phyloP scores from a whole-genome alignment of 106 monocot genomes.

The Allium sativum region DNA sequence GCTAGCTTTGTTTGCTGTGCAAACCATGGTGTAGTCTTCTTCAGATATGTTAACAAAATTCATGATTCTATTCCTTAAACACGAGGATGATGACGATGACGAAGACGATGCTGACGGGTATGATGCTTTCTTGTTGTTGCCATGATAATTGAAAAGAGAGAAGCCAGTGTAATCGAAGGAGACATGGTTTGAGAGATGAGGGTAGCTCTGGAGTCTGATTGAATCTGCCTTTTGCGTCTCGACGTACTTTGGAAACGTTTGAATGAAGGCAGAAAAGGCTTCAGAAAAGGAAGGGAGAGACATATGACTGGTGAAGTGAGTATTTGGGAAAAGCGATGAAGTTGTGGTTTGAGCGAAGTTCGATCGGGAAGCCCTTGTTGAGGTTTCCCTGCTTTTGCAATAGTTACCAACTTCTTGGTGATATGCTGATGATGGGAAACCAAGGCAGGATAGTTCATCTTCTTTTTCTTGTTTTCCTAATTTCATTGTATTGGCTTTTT shows the following conservation, averaged over 20 bases:
- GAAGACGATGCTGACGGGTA: constrained; percentile 33
- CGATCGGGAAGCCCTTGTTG: constrained; percentile 22
- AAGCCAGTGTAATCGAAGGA: constrained; percentile 72
- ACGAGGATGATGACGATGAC: constrained; percentile 16
- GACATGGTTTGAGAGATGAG: constrained; percentile 43
- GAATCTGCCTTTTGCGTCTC: constrained; percentile 33
- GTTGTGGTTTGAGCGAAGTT: constrained; percentile 36
- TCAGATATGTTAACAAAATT: constrained; percentile 34
- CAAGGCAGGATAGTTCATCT: too few species aligned
- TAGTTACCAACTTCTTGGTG: too few species aligned
- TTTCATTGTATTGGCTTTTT: too few species aligned
- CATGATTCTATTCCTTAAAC: constrained; percentile 44
- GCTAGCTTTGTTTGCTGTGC: constrained; percentile 42
- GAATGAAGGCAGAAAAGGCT: constrained; percentile 41
- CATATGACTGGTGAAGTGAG: constrained; percentile 64
- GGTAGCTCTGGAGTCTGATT: constrained; percentile 41
- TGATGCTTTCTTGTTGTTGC: constrained; percentile 45
- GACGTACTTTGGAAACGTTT: constrained; percentile 41
- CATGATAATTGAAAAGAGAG: constrained; percentile 51
- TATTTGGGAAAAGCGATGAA: constrained; percentile 34
- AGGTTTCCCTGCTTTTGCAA: constrained; percentile 8
- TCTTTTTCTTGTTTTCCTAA: too few species aligned
- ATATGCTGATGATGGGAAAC: too few species aligned
- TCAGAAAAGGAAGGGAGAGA: constrained; percentile 49
- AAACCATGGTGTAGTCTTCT: constrained; percentile 54